Evolutionary conservation across 148 eudicot species (phyloP), one percentile per base, ranked within the genome.

Genomic region (Rhododendron williamsianum): DNA sequence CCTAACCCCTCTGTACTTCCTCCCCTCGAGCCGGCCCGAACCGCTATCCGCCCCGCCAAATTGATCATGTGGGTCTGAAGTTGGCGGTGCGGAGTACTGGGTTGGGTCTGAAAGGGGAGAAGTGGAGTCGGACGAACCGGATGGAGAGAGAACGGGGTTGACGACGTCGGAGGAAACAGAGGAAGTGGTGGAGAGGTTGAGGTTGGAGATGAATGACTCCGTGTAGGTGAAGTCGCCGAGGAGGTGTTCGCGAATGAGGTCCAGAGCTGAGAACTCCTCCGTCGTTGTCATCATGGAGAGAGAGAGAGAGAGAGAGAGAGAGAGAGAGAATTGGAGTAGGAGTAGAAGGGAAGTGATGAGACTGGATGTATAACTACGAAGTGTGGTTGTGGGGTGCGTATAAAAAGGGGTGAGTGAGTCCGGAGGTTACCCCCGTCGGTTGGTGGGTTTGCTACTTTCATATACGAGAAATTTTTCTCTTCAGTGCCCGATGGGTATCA

Each of bases 1-100:
- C 41, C 93, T 52, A 0, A 90, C 92, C 35, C 93, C 92, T 69
- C 93, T 86, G 80, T 90, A 91, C 2, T 56, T 86, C 85, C 67
- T 82, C 46, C 83, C 15, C 45, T 33, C 45, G 8, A 0, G 11
- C 63, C 6, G 16, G 9, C 15, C 65, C 27, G 46, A 54, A 63
- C 25, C 46, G 2, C 0, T 1, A 36, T 23, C 19, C 36, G 52
- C 12, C 18, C 35, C 38, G 9, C 2, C 21, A 3, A 9, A 33
- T 21, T 43, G 9, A 48, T 58, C 36, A 82, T 60, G 36, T 9
- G 80, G 80, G 51, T 80, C 63, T n/a, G 52, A 49, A 49, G 43
- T 4, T 7, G 16, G 45, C 0, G 36, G 38, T 12, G 81, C 48
- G 30, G 52, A 18, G 52, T 1, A 33, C 21, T 69, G 63, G 63